These are phyloP conservation scores for Rhynchospora tenuis DNA, from an alignment of 176 grass and related monocot species.

Conservation along the genomic window DNA sequence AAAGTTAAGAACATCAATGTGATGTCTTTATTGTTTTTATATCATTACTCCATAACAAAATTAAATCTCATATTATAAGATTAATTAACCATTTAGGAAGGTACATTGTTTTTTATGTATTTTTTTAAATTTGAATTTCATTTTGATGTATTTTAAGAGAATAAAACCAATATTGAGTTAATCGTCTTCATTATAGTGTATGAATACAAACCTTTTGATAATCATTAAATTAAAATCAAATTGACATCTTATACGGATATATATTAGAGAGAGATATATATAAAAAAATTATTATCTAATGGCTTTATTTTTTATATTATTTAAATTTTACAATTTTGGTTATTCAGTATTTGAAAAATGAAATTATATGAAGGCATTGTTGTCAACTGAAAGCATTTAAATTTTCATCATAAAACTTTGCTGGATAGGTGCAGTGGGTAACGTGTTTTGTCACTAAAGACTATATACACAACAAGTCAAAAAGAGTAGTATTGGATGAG, in stretches of 20 bases:
- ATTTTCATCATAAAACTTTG: background rate
- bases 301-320: too few species aligned
- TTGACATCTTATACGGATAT: too few species aligned
- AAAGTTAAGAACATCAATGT: too few species aligned
- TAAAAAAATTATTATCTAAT: too few species aligned
- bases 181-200: background rate
- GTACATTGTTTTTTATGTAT: background rate
- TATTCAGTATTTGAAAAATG: background rate
- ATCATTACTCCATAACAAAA: too few species aligned
- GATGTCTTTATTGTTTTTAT: too few species aligned
- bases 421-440: background rate
- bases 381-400: background rate
- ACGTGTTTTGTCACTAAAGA: background rate
- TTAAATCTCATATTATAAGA: too few species aligned
- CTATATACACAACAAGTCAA: background rate
- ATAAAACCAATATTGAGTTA: background rate
- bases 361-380: background rate
- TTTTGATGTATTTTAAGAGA: background rate
- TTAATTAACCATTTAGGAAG: background rate
- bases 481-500: background rate
- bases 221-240: background rate
- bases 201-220: background rate
- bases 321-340: background rate
- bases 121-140: background rate
- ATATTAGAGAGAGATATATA: too few species aligned